Evolutionary conservation across 345 rosid genomes (phyloP).

Genomic region (Kandelia obovata): DNA sequence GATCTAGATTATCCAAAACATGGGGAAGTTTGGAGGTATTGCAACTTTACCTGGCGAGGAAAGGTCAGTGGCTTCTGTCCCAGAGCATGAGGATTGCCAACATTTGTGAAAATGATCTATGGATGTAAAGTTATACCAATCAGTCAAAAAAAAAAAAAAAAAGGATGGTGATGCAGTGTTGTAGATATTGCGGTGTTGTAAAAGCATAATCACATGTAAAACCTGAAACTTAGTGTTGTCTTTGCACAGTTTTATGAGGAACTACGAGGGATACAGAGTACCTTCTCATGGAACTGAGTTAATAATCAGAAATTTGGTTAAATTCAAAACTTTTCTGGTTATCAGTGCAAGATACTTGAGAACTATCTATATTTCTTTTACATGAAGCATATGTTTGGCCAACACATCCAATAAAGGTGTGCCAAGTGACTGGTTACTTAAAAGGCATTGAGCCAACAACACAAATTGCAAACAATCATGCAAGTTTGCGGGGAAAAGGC

Average conservation of each 20-base stretch:
- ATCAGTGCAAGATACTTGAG: not conserved
- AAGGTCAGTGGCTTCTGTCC: constrained; percentile 95
- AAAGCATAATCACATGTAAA: not conserved
- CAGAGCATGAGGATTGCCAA: constrained; percentile 97
- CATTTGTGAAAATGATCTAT: constrained; percentile 96
- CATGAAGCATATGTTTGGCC: no score
- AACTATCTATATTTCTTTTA: not conserved
- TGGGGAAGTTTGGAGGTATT: not conserved
- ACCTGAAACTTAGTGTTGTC: not conserved
- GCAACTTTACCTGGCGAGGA: constrained; percentile 72
- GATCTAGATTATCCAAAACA: no score
- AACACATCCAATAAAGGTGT: not conserved
- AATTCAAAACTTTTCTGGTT: not conserved
- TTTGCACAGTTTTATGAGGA: not conserved
- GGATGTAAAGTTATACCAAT: constrained; percentile 16
- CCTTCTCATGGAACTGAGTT: not conserved
- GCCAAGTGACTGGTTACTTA: not conserved
- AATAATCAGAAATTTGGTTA: not conserved
- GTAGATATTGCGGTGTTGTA: not conserved
- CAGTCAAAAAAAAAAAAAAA: constrained; percentile 7
- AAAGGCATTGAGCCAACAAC: not conserved
- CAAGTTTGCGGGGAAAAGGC: not conserved
- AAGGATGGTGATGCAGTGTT: not conserved
- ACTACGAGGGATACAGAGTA: not conserved
- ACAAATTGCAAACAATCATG: not conserved